Percentiles rank a stretch among this genome's conserved stretches.
Conservation (phyloP, 495 filamentous ascomycete genomes). For the Patellaria atrata region DNA sequence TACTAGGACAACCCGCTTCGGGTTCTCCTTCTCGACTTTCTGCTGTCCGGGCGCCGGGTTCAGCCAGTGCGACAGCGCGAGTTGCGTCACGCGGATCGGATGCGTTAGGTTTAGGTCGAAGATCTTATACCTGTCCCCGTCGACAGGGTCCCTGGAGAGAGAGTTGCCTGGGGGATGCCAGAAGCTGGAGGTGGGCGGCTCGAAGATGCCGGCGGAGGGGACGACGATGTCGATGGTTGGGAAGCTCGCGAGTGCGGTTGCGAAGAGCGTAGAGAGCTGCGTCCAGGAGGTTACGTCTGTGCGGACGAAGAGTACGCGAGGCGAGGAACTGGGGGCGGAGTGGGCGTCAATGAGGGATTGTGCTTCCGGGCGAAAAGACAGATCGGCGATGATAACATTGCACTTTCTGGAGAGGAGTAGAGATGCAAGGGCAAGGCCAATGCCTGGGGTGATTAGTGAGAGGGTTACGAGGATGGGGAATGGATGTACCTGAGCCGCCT, state of each 20-base stretch:
- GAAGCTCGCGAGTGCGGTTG: conserved; percentile 38
- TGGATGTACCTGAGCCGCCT: conserved; percentile 47
- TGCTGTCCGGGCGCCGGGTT: conserved; percentile 19
- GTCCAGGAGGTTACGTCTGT: conserved; percentile 49
- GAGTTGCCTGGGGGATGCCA: conserved; percentile 45
- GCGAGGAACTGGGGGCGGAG: conserved; percentile 21
- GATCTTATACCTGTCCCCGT: conserved; percentile 31
- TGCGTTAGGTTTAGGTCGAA: conserved; percentile 57
- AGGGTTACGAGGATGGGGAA: conserved; percentile 21
- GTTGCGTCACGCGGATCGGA: conserved; percentile 51
- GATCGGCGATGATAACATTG: conserved; percentile 52
- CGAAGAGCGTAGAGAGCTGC: conserved; percentile 44
- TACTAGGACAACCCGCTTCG: conserved; percentile 45
- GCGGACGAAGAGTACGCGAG: conserved; percentile 41
- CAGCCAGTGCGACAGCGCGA: conserved; percentile 47
- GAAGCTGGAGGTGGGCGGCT: conserved; percentile 53
- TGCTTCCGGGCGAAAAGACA: conserved; percentile 50
- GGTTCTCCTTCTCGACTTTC: conserved; percentile 18
- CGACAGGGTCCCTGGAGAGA: conserved; percentile 33
- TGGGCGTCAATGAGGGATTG: conserved; percentile 40
- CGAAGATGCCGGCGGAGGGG: conserved; percentile 55
- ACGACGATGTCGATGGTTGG: conserved; percentile 49
- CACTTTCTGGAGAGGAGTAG: conserved; percentile 44
- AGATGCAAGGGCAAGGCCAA: conserved; percentile 46
- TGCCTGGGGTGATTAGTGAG: conserved; percentile 24